A percentile compares a stretch with the other conserved stretches of the same genome.
Conservation (phyloP, 1,284 basidiomycete genomes). For the Schizophyllum amplum region DNA sequence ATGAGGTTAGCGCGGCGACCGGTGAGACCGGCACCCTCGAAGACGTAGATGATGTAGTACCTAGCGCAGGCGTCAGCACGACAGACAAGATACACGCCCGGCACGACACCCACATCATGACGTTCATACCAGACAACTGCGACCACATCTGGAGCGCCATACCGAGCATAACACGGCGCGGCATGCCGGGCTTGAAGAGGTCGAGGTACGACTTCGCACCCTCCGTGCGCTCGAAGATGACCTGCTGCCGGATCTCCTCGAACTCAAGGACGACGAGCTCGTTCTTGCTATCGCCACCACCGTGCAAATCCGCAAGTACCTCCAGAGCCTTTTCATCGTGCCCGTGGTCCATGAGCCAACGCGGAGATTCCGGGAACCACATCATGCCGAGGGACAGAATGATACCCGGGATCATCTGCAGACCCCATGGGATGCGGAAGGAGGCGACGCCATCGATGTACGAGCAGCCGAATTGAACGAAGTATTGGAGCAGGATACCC, state of each 20-base stretch:
- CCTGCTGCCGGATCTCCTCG: constrained; percentile 72
- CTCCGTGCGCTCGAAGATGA: constrained; percentile 57
- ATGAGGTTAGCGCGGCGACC: constrained; percentile 65
- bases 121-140: constrained; percentile 54
- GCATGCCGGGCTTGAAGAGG: constrained; percentile 50
- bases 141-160: constrained; percentile 58
- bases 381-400: constrained; percentile 63
- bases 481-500: constrained; percentile 71
- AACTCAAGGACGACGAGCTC: constrained; percentile 72
- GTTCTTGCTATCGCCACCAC: constrained; percentile 53
- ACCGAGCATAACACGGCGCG: constrained; percentile 52
- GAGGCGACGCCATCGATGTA: constrained; percentile 62
- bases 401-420: constrained; percentile 68
- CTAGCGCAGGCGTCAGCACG: constrained; percentile 18
- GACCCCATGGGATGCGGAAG: constrained; percentile 74
- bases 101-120: constrained; percentile 55
- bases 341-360: neutral
- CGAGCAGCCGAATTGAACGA: constrained; percentile 67
- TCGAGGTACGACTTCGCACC: constrained; percentile 68
- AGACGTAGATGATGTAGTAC: constrained; percentile 74
- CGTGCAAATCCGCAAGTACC: constrained; percentile 76
- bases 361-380: constrained; percentile 48
- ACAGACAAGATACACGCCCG: neutral
- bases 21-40: constrained; percentile 68
- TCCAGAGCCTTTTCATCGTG: constrained; percentile 66